Conservation (phyloP, 2,329 filamentous ascomycete species). For the Aspergillus fischeri region DNA sequence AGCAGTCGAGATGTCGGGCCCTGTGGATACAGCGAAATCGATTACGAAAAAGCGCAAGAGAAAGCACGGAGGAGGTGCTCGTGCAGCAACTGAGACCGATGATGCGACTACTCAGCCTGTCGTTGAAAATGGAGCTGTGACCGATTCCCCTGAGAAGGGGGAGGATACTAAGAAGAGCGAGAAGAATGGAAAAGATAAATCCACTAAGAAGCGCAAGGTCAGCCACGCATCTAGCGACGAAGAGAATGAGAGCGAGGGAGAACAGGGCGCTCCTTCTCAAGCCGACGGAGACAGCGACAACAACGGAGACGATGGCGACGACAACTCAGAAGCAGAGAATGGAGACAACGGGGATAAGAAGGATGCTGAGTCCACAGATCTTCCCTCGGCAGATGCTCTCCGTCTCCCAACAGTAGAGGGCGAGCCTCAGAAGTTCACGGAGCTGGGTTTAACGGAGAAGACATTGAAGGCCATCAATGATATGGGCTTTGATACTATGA, state of each 20-base stretch:
- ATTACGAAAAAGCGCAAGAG: conserved; percentile 44
- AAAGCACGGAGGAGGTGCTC: conserved; percentile 33
- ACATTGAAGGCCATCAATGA: conserved; percentile 82
- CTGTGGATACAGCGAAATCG: conserved; percentile 36
- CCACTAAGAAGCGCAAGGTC: conserved; percentile 38
- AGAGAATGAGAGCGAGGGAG: conserved; percentile 25
- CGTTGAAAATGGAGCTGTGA: conserved; percentile 18
- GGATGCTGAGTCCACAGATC: conserved; percentile 39
- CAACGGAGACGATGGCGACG: conserved; percentile 37
- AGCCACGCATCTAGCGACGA: conserved; percentile 35
- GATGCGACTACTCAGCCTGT: conserved; percentile 24
- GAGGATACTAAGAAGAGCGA: conserved; percentile 11
- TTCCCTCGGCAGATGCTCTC: conserved; percentile 51
- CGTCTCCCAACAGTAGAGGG: conserved; percentile 56
- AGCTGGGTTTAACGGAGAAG: conserved; percentile 81
- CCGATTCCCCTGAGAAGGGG: conserved; percentile 18
- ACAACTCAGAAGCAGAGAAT: conserved; percentile 26
- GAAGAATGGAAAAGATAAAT: conserved; percentile 23
- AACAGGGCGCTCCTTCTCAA: conserved; percentile 12
- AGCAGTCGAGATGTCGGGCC: conserved; percentile 28
- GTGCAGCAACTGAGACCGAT: conserved; percentile 21
- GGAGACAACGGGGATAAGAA: conserved; percentile 29
- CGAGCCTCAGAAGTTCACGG: conserved; percentile 67
- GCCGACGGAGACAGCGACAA: conserved; percentile 31
- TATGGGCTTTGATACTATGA: conserved; percentile 96